phyloP scores from a whole-genome alignment of 352 stramenopile genomes.

The Phytophthora boehmeriae region DNA sequence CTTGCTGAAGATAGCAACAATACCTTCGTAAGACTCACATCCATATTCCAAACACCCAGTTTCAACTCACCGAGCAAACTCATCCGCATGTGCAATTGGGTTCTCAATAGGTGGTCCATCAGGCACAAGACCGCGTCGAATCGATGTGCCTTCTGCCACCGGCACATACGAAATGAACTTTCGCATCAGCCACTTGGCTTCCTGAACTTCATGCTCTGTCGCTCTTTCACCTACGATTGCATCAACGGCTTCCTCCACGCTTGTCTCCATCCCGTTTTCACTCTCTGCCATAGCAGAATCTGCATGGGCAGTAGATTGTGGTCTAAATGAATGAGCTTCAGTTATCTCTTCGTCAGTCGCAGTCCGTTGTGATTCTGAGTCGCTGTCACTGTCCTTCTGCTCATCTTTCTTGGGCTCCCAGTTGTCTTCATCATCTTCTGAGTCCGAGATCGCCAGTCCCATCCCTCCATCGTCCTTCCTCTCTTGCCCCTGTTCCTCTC shows the following conservation, averaged over 20 bases:
- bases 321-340: background rate
- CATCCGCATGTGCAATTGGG: constrained; percentile 46
- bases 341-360: background rate
- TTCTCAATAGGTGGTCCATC: constrained; percentile 53
- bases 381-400: constrained; percentile 18
- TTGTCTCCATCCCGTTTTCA: constrained; percentile 8
- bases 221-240: constrained; percentile 14
- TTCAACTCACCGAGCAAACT: constrained; percentile 41
- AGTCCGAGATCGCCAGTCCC: background rate
- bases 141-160: constrained; percentile 32
- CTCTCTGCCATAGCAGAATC: background rate
- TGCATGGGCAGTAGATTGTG: background rate
- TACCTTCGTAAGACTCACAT: background rate
- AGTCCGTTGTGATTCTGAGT: constrained; percentile 10
- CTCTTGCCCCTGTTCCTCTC: constrained; percentile 8
- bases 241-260: too few relatives aligned
- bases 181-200: constrained; percentile 34
- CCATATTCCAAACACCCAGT: background rate
- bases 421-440: constrained; percentile 7
- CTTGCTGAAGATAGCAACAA: constrained; percentile 43
- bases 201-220: constrained; percentile 14
- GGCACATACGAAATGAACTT: constrained; percentile 40
- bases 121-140: constrained; percentile 36
- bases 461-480: background rate
- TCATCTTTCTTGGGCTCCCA: constrained; percentile 13